A percentile compares a stretch with the other conserved stretches of the same genome.
phyloP scores from a whole-genome alignment of 768 basidiomycete species.

The Amylocystis lapponica region DNA sequence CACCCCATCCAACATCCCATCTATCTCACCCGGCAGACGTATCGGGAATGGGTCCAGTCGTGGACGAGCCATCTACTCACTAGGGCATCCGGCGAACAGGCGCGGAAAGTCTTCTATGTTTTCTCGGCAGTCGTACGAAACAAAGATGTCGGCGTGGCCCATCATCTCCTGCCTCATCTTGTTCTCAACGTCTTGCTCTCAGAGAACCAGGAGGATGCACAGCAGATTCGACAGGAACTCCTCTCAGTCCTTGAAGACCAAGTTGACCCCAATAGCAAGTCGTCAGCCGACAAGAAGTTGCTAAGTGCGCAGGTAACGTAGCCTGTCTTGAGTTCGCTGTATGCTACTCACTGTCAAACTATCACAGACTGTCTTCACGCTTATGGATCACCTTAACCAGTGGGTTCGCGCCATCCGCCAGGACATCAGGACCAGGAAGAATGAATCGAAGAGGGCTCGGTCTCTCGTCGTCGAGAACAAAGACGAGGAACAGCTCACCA shows the following conservation, averaged over 20 bases:
- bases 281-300: constrained; percentile 72
- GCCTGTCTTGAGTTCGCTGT: background rate
- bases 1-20: constrained; percentile 59
- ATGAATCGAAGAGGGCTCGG: constrained; percentile 45
- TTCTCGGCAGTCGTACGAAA: constrained; percentile 75
- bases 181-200: constrained; percentile 81
- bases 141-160: constrained; percentile 93
- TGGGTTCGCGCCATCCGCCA: constrained; percentile 79
- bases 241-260: constrained; percentile 84
- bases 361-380: constrained; percentile 82
- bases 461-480: constrained; percentile 25
- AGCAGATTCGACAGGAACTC: constrained; percentile 70
- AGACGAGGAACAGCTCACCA: constrained; percentile 54
- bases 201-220: constrained; percentile 54
- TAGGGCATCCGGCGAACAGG: constrained; percentile 49
- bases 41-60: constrained; percentile 92
- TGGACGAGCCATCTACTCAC: constrained; percentile 84
- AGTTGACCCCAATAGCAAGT: constrained; percentile 52
- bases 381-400: constrained; percentile 91
- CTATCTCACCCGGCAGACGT: constrained; percentile 71
- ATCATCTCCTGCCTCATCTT: constrained; percentile 85
- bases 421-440: constrained; percentile 44
- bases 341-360: background rate
- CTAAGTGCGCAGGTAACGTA: constrained; percentile 85
- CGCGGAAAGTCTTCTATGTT: constrained; percentile 67